These are phyloP conservation scores for Monilinia laxa DNA, from an alignment of 2,329 filamentous ascomycete genomes.

Conservation along the genomic window DNA sequence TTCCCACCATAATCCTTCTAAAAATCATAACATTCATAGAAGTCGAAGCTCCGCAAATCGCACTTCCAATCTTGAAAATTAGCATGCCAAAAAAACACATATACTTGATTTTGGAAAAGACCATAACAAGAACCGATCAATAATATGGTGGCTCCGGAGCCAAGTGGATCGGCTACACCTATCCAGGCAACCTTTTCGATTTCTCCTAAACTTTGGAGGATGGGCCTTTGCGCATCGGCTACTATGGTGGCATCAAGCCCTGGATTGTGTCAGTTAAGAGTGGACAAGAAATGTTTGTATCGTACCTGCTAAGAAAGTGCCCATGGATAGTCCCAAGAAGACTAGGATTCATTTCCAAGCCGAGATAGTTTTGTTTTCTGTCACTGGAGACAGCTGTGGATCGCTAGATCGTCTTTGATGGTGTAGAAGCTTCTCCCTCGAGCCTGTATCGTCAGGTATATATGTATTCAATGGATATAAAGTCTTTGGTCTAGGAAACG, in stretches of 20 bases:
- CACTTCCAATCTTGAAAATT: slow-evolving; percentile 32
- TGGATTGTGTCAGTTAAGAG: not conserved
- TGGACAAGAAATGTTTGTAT: not conserved
- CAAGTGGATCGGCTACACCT: slow-evolving; percentile 38
- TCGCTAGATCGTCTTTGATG: no score
- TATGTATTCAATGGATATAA: no score
- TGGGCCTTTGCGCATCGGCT: slow-evolving; percentile 34
- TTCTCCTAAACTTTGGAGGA: slow-evolving; percentile 34
- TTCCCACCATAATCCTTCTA: slow-evolving; percentile 40
- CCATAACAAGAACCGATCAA: slow-evolving; percentile 25
- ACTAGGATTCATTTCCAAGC: slow-evolving; percentile 1
- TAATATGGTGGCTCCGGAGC: slow-evolving; percentile 35
- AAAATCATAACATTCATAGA: slow-evolving; percentile 46
- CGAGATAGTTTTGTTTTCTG: no score
- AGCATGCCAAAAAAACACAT: slow-evolving; percentile 29
- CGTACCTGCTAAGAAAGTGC: not conserved
- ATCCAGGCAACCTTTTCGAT: slow-evolving; percentile 37
- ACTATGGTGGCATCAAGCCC: slow-evolving; percentile 13
- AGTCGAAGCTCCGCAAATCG: slow-evolving; percentile 37
- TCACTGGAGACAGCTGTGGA: no score
- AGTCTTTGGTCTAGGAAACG: no score
- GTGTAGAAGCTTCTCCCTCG: no score
- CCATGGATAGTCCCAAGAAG: not conserved
- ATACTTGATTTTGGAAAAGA: slow-evolving; percentile 32
- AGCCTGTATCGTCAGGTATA: no score